Base-by-base conservation (phyloP, 225 moss, liverwort and hornwort genomes). In the Marchantia paleacea region DNA sequence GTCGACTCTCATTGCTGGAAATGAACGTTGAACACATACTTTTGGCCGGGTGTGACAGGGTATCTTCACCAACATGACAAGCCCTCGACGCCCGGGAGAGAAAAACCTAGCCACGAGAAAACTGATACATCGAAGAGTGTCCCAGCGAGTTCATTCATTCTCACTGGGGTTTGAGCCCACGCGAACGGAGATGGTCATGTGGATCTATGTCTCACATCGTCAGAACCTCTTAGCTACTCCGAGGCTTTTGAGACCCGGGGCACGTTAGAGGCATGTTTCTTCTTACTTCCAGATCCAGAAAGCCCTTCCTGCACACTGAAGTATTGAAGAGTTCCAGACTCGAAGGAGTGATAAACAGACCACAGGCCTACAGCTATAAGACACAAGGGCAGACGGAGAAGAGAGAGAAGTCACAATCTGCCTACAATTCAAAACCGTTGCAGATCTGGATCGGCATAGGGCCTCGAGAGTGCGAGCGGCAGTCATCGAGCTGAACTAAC, bases 391-490 rank as follows among this genome's bases (percentile, higher is more conserved):
- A 0, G 8, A 53, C 19, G 7, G 20, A 53, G 73, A 53, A 4
- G 57, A 30, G 57, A 30, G 57, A 28, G 60, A 1, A 54, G 29
- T 76, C 25, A 47, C 76, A 62, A 76, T 76, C 76, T 12, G 47
- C 76, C 31, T 76, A 48, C 39, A 53, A 53, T 54, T 53, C 53
- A 61, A 76, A 52, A 49, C 78, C 78, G 65, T 78, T 78, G 57
- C 49, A 24, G 51, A 78, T 26, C 49, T 11, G 10, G 60, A 50
- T 63, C 78, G 65, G 65, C 65, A 11, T 78, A 78, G 78, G 78
- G 49, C 78, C 51, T 64, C 20, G 47, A 70, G 55, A 58, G 39
- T 9, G 60, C 49, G 61, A 61, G 48, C 19, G 14, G 64, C 52
- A 49, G 30, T 47, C 57, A 28, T 60, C 30, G 77, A 48, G 11